Base-by-base conservation (phyloP, 371 early-diverging fungal genomes). In the Mucor saturninus region DNA sequence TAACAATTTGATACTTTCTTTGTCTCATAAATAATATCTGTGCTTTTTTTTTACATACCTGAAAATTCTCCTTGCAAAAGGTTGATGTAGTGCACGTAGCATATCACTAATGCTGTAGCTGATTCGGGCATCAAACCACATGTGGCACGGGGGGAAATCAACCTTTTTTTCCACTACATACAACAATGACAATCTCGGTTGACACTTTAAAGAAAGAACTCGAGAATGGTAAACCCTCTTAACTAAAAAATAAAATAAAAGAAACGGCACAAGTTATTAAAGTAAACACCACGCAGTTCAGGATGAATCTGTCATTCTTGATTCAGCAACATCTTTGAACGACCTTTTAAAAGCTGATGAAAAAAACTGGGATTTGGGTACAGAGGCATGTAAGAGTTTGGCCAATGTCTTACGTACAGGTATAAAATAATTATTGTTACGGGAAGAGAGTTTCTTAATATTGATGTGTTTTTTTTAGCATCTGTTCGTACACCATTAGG, bases 401-500 rank as follows among this genome's bases (percentile, higher is more conserved):
- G 71, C 67, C 21, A 66, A 70, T 50, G 54, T 54, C 2, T 59
- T 59, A 15, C 54, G 71, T 8, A 38, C 52, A 52, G 66, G 71
- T 70, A 68, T 42, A 3, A 14, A 9, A 15, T 9, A 30, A 37
- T 21, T 21, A 0, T 21, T 38, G 5, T 14, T 30, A 15, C 1
- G 1, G 21, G 21, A 26, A 31, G n/a, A 46, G 4, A 35, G 28
- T 7, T 10, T 4, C 4, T 26, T 35, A 28, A 21, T 35, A n/a
- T 1, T 5, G 8, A 37, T 21, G 7, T 26, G 3, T 48, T 49
- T 8, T 2, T 26, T 14, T 2, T 69, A 86, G 87, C 75, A 46
- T 56, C 76, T 14, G 64, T 75, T 8, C 69, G 87, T 30, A 70
- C 75, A 28, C 82, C 85, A 21, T 67, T 86, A 4, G 85, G 84